These are phyloP conservation scores for Trichosporon inkin DNA, from an alignment of 1,284 basidiomycete genomes.

Conservation along the genomic window DNA sequence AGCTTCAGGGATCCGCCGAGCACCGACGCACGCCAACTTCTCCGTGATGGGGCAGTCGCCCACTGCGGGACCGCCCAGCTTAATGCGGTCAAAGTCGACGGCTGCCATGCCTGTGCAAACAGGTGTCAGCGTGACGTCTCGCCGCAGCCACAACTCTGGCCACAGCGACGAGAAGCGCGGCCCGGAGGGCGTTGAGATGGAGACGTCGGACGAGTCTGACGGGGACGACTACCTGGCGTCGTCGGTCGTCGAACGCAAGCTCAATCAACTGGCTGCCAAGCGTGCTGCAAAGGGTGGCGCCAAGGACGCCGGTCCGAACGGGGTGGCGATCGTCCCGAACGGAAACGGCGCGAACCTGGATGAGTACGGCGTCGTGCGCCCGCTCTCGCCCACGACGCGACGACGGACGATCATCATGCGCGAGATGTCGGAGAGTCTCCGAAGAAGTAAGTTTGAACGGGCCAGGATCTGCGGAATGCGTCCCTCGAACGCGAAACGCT, in stretches of 20 bases:
- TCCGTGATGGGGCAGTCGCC: conserved; percentile 29
- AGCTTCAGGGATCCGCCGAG: conserved; percentile 26
- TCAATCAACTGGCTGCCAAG: conserved; percentile 37
- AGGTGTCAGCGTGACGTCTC: conserved; percentile 39
- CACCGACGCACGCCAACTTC: conserved; percentile 36
- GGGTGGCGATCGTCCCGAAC: conserved; percentile 3
- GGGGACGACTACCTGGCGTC: conserved; percentile 41
- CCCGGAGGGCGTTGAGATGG: conserved; percentile 30
- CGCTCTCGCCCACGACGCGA: conserved; percentile 39
- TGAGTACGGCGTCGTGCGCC: conserved; percentile 32
- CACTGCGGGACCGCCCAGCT: conserved; percentile 22
- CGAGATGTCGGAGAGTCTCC: conserved; percentile 46
- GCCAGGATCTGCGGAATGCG: background rate
- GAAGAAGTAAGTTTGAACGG: conserved; percentile 36
- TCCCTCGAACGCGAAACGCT: conserved; percentile 3
- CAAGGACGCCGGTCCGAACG: background rate
- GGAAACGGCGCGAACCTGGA: conserved; percentile 20
- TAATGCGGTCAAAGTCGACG: conserved; percentile 43
- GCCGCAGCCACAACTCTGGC: conserved; percentile 13
- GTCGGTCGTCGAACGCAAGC: conserved; percentile 35
- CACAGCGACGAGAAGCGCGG: conserved; percentile 13
- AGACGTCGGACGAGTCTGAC: conserved; percentile 36
- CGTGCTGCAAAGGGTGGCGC: conserved; percentile 29
- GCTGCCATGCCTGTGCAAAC: conserved; percentile 45
- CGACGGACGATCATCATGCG: conserved; percentile 44